A percentile compares a stretch with the other conserved stretches of the same genome.
These are phyloP conservation scores for Plasmodium billcollinsi DNA, from an alignment of 169 alveolate species.

Conservation along the genomic window DNA sequence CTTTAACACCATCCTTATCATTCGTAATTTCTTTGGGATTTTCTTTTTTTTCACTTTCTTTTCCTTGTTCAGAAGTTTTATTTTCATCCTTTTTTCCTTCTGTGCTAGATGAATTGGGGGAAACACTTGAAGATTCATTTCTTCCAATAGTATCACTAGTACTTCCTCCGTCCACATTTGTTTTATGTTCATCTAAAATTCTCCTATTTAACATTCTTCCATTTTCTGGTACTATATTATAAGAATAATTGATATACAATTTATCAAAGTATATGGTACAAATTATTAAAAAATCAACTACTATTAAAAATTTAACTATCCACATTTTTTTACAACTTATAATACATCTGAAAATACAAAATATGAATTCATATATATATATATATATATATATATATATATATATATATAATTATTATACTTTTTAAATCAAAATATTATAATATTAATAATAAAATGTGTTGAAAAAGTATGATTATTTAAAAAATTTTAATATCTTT, in stretches of 20 bases:
- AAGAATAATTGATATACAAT: background rate
- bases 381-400: too few species aligned
- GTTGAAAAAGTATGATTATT: too few species aligned
- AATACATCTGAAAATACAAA: background rate
- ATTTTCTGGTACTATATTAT: background rate
- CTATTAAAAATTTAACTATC: background rate
- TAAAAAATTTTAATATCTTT: too few species aligned
- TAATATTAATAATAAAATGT: too few species aligned
- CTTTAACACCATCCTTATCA: too few species aligned
- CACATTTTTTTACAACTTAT: background rate
- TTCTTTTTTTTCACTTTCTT: too few species aligned
- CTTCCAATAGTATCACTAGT: background rate
- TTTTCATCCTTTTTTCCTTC: background rate
- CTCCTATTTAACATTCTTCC: too few species aligned
- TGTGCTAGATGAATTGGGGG: background rate
- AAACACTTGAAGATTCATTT: background rate
- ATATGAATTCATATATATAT: too few species aligned
- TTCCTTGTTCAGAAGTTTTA: background rate
- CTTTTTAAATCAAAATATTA: too few species aligned
- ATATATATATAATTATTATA: too few species aligned
- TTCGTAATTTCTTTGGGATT: too few species aligned
- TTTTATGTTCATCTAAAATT: too few species aligned
- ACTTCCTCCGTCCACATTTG: background rate
- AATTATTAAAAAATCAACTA: background rate
- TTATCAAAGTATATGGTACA: background rate